A percentile compares a stretch with the other conserved stretches of the same genome.
Evolutionary conservation across 2,329 filamentous ascomycete genomes (phyloP).

Genomic region (Aspergillus pseudoglaucus): DNA sequence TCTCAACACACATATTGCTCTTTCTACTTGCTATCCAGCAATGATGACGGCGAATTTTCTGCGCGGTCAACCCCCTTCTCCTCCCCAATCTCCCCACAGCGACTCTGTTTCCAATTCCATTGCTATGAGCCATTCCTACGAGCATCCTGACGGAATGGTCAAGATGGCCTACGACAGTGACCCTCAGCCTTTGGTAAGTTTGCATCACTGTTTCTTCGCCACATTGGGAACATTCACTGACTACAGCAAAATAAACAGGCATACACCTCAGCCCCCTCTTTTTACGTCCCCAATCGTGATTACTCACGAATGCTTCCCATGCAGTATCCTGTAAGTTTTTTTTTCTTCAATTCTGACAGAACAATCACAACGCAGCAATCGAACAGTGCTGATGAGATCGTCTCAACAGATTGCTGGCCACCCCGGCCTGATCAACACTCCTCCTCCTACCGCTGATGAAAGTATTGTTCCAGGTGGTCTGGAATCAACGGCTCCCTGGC

Average conservation of each 20-base stretch:
- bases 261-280: constrained; percentile 11
- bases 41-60: constrained; percentile 9
- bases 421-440: constrained; percentile 16
- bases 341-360: not conserved
- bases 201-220: not conserved
- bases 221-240: constrained; percentile 1
- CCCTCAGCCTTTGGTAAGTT: constrained; percentile 16
- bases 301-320: constrained; percentile 11
- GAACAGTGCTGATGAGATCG: not conserved
- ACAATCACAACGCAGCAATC: constrained; percentile 5
- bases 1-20: too few relatives aligned
- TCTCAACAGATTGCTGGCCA: constrained; percentile 3
- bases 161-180: constrained; percentile 2
- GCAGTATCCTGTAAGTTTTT: constrained; percentile 19
- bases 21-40: not conserved
- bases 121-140: not conserved
- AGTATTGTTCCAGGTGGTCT: constrained; percentile 5
- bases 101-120: constrained; percentile 11
- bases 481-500: constrained; percentile 12
- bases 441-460: constrained; percentile 18
- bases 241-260: constrained; percentile 6
- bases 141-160: not conserved
- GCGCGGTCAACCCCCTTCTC: constrained; percentile 20
- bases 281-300: constrained; percentile 9
- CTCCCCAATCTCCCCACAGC: constrained; percentile 23